phyloP scores from a whole-genome alignment of 129 eudicot genomes.

The Smallanthus sonchifolius region DNA sequence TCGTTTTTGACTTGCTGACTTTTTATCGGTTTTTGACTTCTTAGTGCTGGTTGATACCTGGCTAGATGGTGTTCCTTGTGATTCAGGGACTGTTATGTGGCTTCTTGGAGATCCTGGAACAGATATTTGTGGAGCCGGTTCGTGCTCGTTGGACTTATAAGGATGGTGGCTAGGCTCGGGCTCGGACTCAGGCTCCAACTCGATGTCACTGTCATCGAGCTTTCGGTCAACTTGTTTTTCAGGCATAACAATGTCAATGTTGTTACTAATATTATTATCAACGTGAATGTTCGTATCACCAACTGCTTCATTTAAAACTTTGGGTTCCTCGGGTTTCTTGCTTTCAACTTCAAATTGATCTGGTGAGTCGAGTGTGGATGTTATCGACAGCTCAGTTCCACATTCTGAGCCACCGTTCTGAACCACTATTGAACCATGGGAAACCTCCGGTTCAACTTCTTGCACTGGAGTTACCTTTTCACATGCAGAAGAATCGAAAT shows the following conservation, averaged over 20 bases:
- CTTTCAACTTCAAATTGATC: conserved; percentile 49
- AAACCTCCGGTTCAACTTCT: conserved; percentile 24
- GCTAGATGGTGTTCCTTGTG: conserved; percentile 76
- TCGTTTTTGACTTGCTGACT: conserved; percentile 46
- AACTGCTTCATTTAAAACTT: conserved; percentile 33
- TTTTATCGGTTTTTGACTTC: conserved; percentile 45
- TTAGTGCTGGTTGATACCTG: conserved; percentile 58
- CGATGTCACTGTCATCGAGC: conserved; percentile 21
- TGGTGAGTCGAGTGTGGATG: conserved; percentile 93
- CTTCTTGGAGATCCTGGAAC: conserved; percentile 64
- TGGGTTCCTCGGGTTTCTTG: conserved; percentile 28
- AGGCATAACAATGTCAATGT: background rate
- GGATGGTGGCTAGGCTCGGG: conserved; percentile 17
- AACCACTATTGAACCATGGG: conserved; percentile 31
- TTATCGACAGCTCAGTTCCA: conserved; percentile 84
- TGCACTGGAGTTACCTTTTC: conserved; percentile 20
- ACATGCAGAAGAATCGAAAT: conserved; percentile 29
- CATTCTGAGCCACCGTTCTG: conserved; percentile 63
- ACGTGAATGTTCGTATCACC: background rate
- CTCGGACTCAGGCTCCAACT: conserved; percentile 14
- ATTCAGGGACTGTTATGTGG: conserved; percentile 56
- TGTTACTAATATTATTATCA: background rate
- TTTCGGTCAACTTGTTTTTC: conserved; percentile 35
- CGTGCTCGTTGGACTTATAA: conserved; percentile 25
- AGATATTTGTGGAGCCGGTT: conserved; percentile 10